These are phyloP conservation scores for Deakozyma indianensis DNA, from an alignment of 805 yeast genomes.

Conservation along the genomic window DNA sequence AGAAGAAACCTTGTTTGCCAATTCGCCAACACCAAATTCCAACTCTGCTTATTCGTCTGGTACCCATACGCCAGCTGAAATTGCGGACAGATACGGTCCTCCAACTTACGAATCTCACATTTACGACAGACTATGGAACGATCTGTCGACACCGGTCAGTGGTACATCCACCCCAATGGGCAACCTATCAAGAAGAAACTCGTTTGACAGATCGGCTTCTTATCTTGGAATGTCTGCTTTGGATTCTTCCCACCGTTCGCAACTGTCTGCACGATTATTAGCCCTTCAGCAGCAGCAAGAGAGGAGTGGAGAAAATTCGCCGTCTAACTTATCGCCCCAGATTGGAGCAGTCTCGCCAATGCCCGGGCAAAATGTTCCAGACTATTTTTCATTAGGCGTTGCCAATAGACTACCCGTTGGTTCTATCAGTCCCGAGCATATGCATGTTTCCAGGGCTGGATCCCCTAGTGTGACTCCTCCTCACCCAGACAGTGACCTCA, in stretches of 20 bases:
- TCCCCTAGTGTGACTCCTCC: constrained; percentile 27
- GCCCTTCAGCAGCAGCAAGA: constrained; percentile 23
- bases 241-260: constrained; percentile 21
- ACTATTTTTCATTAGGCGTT: constrained; percentile 3
- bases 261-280: constrained; percentile 24
- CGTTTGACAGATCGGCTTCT: constrained; percentile 14
- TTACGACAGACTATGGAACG: constrained; percentile 68
- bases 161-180: constrained; percentile 25
- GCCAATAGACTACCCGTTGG: constrained; percentile 1
- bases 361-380: neutral
- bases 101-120: constrained; percentile 75
- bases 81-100: constrained; percentile 41
- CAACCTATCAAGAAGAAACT: constrained; percentile 20
- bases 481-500: constrained; percentile 39
- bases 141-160: constrained; percentile 28
- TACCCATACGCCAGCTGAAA: constrained; percentile 2
- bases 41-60: constrained; percentile 2
- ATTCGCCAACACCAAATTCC: constrained; percentile 5
- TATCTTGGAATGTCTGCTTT: constrained; percentile 15
- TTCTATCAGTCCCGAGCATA: constrained; percentile 1
- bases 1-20: constrained; percentile 10
- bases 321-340: neutral
- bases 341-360: neutral
- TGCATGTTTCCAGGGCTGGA: constrained; percentile 4
- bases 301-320: constrained; percentile 5